A percentile compares a stretch with the other conserved stretches of the same genome.
Evolutionary conservation across 768 basidiomycete genomes (phyloP).

Genomic region (Phallus indusiatus): DNA sequence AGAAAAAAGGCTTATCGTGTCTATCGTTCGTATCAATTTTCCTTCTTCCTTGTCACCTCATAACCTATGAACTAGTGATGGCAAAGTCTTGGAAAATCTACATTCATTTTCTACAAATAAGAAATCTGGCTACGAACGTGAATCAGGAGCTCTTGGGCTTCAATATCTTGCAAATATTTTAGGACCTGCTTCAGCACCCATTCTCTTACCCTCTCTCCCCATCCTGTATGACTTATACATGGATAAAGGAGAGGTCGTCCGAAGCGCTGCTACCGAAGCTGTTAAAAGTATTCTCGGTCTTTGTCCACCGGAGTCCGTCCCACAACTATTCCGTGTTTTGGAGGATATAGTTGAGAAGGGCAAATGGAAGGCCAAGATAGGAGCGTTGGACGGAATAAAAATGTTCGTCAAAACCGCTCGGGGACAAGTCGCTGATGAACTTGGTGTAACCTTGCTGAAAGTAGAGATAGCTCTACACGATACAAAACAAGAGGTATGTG

Average conservation of each 20-base stretch:
- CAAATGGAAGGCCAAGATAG: constrained; percentile 95
- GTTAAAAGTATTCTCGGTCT: constrained; percentile 78
- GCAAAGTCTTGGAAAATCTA: constrained; percentile 51
- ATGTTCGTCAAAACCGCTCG: constrained; percentile 57
- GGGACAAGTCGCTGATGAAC: constrained; percentile 72
- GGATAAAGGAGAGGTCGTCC: constrained; percentile 92
- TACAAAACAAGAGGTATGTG: constrained; percentile 81
- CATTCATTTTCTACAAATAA: constrained; percentile 69
- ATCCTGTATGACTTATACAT: constrained; percentile 75
- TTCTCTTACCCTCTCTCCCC: constrained; percentile 70
- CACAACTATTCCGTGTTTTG: constrained; percentile 56
- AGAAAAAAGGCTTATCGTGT: constrained; percentile 50
- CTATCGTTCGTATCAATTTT: constrained; percentile 38
- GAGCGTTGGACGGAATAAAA: constrained; percentile 79
- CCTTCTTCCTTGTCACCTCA: background rate
- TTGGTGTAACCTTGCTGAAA: constrained; percentile 74
- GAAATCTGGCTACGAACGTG: constrained; percentile 82
- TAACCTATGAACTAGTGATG: constrained; percentile 36
- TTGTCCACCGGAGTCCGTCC: constrained; percentile 74
- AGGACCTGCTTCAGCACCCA: constrained; percentile 61
- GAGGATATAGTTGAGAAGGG: constrained; percentile 71
- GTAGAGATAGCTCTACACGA: constrained; percentile 92
- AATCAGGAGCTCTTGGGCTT: constrained; percentile 75
- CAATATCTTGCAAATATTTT: constrained; percentile 63
- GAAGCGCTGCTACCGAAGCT: constrained; percentile 68